Percentiles rank a stretch among this genome's conserved stretches.
Evolutionary conservation across 108 stramenopile genomes (phyloP).

Genomic region (Skeletonema potamos): DNA sequence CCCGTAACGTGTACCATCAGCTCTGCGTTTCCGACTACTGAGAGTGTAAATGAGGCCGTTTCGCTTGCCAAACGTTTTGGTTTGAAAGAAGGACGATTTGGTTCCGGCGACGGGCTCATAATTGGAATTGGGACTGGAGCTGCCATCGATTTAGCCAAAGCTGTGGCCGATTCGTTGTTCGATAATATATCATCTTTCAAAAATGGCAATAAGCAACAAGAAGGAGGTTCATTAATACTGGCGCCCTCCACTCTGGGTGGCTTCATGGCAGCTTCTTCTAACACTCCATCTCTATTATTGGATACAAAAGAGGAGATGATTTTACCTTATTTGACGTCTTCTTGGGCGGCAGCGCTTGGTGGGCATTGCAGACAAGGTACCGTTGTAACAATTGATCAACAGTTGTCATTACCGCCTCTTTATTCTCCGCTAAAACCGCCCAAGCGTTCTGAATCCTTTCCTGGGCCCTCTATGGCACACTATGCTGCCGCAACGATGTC

Average conservation of each 20-base stretch:
- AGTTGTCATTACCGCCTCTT: constrained; percentile 35
- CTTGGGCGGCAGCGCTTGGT: background rate
- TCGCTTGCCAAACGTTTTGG: constrained; percentile 35
- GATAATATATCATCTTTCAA: background rate
- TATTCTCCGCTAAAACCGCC: constrained; percentile 20
- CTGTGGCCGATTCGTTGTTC: constrained; percentile 33
- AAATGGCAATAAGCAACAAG: background rate
- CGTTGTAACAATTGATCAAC: constrained; percentile 45
- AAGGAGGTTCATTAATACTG: constrained; percentile 42
- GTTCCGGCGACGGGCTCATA: constrained; percentile 23
- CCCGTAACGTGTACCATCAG: constrained; percentile 26
- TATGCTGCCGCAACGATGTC: constrained; percentile 36
- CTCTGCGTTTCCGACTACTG: constrained; percentile 40
- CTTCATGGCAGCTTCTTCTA: constrained; percentile 54
- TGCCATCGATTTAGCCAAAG: constrained; percentile 80
- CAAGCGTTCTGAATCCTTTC: constrained; percentile 1
- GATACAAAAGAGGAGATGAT: constrained; percentile 69
- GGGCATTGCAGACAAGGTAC: constrained; percentile 13
- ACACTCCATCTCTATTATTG: constrained; percentile 49
- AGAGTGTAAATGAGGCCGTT: constrained; percentile 29
- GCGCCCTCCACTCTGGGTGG: constrained; percentile 62
- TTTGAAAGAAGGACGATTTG: constrained; percentile 13
- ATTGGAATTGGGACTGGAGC: constrained; percentile 70
- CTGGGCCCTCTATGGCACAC: constrained; percentile 27
- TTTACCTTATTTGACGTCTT: constrained; percentile 37